These are phyloP conservation scores for Cladophialophora yegresii DNA, from an alignment of 2,329 filamentous ascomycete genomes.

Conservation along the genomic window DNA sequence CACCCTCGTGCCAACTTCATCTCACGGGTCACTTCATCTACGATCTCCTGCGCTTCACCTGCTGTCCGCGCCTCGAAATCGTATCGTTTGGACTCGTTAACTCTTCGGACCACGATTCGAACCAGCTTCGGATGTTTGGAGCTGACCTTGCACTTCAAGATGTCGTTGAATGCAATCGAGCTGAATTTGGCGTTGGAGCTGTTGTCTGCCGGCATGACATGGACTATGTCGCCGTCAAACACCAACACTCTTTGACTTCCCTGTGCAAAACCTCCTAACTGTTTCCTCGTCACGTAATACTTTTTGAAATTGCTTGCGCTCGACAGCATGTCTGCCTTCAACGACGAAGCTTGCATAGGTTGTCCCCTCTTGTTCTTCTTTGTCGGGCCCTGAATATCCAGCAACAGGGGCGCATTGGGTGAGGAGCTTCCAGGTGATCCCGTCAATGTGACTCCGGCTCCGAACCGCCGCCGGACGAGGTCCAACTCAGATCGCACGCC, in stretches of 20 bases:
- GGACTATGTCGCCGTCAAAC: slow-evolving; percentile 67
- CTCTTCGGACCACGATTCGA: slow-evolving; percentile 61
- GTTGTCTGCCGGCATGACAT: slow-evolving; percentile 61
- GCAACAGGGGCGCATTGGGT: slow-evolving; percentile 65
- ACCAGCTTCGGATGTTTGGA: slow-evolving; percentile 66
- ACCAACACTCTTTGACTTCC: slow-evolving; percentile 62
- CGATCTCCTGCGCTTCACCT: slow-evolving; percentile 62
- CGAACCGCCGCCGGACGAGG: slow-evolving; percentile 63
- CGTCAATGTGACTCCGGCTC: slow-evolving; percentile 58
- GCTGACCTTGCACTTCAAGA: slow-evolving; percentile 67
- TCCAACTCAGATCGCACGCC: slow-evolving; percentile 63
- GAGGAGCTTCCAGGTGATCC: slow-evolving; percentile 64
- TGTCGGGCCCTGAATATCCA: slow-evolving; percentile 44
- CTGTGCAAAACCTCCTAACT: slow-evolving; percentile 65
- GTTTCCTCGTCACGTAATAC: slow-evolving; percentile 65
- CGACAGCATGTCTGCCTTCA: slow-evolving; percentile 50
- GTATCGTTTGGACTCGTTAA: slow-evolving; percentile 66
- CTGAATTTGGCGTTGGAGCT: slow-evolving; percentile 57
- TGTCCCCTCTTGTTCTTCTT: slow-evolving; percentile 50
- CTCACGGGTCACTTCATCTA: slow-evolving; percentile 64
- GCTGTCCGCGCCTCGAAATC: slow-evolving; percentile 64
- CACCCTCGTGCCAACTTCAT: slow-evolving; percentile 46
- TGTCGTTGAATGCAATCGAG: slow-evolving; percentile 63
- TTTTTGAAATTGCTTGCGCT: slow-evolving; percentile 58
- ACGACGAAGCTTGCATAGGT: slow-evolving; percentile 50